Evolutionary conservation across 768 basidiomycete genomes (phyloP).

Genomic region (Boletus sp.): DNA sequence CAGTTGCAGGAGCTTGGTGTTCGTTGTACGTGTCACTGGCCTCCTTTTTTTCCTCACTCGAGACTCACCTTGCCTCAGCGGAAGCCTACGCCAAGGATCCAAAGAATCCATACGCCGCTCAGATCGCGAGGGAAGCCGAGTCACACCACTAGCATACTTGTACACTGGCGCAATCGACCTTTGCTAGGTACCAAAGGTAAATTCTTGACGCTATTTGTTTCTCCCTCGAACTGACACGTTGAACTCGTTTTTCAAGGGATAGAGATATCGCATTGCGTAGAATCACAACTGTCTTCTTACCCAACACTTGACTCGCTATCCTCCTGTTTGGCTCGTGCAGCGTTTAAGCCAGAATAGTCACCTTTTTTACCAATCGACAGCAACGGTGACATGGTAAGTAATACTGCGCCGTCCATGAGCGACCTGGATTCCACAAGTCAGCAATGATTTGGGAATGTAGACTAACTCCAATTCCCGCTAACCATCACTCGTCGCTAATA

Average conservation of each 20-base stretch:
- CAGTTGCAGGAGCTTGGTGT: constrained; percentile 69
- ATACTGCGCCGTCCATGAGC: too few relatives aligned
- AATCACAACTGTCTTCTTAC: constrained; percentile 9
- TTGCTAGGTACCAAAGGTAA: constrained; percentile 11
- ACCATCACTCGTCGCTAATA: not conserved
- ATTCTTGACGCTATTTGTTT: not conserved
- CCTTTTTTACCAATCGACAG: not conserved
- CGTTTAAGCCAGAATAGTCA: not conserved
- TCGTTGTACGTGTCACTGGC: constrained; percentile 54
- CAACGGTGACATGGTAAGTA: too few relatives aligned
- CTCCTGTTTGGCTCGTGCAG: not conserved
- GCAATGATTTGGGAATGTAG: not conserved
- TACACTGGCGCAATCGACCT: not conserved
- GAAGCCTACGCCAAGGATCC: constrained; percentile 70
- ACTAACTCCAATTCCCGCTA: not conserved
- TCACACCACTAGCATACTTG: constrained; percentile 34
- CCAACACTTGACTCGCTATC: constrained; percentile 1
- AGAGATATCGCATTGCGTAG: constrained; percentile 20
- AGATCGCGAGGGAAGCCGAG: constrained; percentile 65
- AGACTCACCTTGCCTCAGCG: constrained; percentile 39
- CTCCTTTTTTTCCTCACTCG: not conserved
- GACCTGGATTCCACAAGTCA: too few relatives aligned
- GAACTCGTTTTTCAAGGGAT: not conserved
- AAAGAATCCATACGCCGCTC: constrained; percentile 78
- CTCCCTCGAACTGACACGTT: not conserved